These are phyloP conservation scores for Skeletonema menzelii DNA, from an alignment of 108 stramenopile genomes.

Conservation along the genomic window DNA sequence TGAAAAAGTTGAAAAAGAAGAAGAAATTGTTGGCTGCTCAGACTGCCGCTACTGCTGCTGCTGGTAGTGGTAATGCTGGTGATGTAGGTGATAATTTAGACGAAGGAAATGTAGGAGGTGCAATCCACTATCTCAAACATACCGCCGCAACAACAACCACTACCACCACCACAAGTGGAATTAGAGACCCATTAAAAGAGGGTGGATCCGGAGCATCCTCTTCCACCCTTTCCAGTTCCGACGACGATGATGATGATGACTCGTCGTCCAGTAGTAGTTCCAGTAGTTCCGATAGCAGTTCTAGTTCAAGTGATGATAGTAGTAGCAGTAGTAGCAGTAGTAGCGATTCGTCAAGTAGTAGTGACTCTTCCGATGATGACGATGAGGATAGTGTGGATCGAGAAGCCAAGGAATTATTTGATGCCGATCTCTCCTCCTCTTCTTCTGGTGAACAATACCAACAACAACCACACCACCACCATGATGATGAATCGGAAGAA, in stretches of 20 bases:
- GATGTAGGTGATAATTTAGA: too few relatives aligned
- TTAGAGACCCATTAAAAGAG: not conserved
- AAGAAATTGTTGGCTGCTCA: not conserved
- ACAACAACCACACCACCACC: not conserved
- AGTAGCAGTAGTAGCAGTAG: not conserved
- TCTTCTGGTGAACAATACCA: not conserved
- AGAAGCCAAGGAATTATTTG: conserved; percentile 49
- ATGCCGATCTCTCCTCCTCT: conserved; percentile 42
- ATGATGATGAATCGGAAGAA: not conserved
- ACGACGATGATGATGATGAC: conserved; percentile 8
- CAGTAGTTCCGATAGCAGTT: conserved; percentile 1
- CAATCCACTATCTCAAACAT: too few relatives aligned
- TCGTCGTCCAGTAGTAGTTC: not conserved
- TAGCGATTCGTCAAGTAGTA: not conserved
- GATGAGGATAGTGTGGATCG: conserved; percentile 36
- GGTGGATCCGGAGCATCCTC: not conserved
- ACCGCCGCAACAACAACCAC: not conserved
- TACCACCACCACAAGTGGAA: not conserved
- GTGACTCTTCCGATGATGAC: conserved; percentile 10
- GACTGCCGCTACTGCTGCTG: not conserved
- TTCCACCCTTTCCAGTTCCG: not conserved
- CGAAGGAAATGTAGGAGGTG: too few relatives aligned
- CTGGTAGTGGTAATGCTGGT: not conserved
- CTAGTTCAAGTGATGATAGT: not conserved
- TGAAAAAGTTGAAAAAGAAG: not conserved